A percentile compares a stretch with the other conserved stretches of the same genome.
These are phyloP conservation scores for Scheffersomyces illinoinensis DNA, from an alignment of 1,139 yeast species.

Conservation along the genomic window DNA sequence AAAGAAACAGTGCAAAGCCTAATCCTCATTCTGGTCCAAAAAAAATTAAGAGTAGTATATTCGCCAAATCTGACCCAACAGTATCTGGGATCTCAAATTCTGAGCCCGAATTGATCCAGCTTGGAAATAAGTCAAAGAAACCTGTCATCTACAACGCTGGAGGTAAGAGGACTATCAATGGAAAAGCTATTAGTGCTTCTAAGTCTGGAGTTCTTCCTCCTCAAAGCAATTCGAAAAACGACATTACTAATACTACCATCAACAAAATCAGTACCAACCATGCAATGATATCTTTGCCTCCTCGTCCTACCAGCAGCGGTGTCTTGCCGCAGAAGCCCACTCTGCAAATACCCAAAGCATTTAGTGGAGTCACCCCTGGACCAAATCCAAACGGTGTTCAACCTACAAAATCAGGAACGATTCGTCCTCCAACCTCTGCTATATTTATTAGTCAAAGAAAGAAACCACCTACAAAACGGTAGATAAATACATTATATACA, in stretches of 20 bases:
- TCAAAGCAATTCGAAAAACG: neutral
- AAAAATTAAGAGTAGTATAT: neutral
- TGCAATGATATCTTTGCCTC: neutral
- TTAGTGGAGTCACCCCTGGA: neutral
- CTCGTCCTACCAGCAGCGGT: neutral
- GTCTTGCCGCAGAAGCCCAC: conserved; percentile 1
- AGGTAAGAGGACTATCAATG: neutral
- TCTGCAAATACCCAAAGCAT: neutral
- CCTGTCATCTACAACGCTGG: neutral
- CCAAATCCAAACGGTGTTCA: conserved; percentile 3
- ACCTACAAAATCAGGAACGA: conserved; percentile 7
- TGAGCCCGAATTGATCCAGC: neutral
- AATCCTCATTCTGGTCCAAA: neutral
- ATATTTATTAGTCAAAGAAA: conserved; percentile 15
- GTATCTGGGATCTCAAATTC: neutral
- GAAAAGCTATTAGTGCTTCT: neutral
- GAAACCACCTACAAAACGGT: conserved; percentile 9
- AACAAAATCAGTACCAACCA: neutral
- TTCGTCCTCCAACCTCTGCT: conserved; percentile 8
- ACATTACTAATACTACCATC: neutral
- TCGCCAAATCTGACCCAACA: neutral
- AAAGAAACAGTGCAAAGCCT: neutral
- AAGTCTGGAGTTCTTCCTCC: neutral
- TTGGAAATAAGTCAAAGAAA: neutral
- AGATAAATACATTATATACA: neutral